Evolutionary conservation across 73 alveolate genomes (phyloP).

Genomic region (Diophrys appendiculata): DNA sequence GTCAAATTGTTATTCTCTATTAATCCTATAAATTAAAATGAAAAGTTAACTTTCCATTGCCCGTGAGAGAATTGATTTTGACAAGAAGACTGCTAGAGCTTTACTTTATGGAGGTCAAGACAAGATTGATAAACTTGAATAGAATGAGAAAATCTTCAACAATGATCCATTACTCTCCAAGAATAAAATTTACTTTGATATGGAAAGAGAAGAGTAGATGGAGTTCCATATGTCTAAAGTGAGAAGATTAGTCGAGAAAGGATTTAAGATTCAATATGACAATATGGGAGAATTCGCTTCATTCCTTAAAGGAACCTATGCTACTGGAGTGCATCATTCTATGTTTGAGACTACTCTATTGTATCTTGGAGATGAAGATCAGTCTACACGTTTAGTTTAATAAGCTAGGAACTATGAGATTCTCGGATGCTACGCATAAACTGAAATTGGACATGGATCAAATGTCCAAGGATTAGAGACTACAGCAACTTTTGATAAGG

Average conservation of each 20-base stretch:
- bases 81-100: too few species aligned
- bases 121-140: not conserved
- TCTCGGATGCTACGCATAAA: constrained; percentile 79
- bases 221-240: too few species aligned
- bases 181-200: not conserved
- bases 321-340: too few species aligned
- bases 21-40: too few species aligned
- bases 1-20: too few species aligned
- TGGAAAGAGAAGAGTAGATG: not conserved
- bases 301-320: too few species aligned
- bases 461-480: constrained; percentile 63
- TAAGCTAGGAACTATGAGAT: constrained; percentile 38
- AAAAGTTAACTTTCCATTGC: too few species aligned
- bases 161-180: not conserved
- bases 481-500: constrained; percentile 11
- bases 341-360: constrained; percentile 59
- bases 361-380: constrained; percentile 70
- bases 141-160: not conserved
- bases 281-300: too few species aligned
- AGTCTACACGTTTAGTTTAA: constrained; percentile 66
- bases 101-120: not conserved
- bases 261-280: too few species aligned
- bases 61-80: too few species aligned
- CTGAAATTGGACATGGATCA: constrained; percentile 94
- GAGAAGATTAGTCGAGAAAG: too few species aligned